Base-by-base conservation (phyloP, 1,284 basidiomycete genomes). In the Sanghuangporus baumii region DNA sequence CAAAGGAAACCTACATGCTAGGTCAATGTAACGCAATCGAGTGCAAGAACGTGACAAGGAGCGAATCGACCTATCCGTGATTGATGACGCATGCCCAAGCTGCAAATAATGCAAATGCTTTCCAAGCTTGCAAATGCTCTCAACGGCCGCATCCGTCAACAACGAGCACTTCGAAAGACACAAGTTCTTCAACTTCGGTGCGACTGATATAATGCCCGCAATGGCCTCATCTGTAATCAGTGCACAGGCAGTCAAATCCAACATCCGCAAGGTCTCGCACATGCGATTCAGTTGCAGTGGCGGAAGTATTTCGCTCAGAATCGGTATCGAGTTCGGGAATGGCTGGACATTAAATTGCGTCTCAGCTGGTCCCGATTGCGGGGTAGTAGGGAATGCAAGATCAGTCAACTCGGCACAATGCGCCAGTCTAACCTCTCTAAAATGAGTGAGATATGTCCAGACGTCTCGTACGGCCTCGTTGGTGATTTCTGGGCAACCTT, bases 71-170 rank as follows among this genome's bases (percentile, higher is more conserved):
- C 84, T 83, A 73, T 99, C 97, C 2, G 96, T 97, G 67, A 99
- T 94, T 69, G 87, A 88, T 66, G 74, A 76, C 5, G 94, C 90
- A 76, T 99, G 97, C 0, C 96, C 97, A 12, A 99, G 81, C 74
- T 99, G 97, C 46, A 99, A 81, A 73, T 97, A 95, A 75, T 99
- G 97, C 40, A 99, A 74, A 71, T 96, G 88, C 72, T 93, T 92
- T 31, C 96, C 96, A 16, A 99, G 81, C 70, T 81, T 82, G 71
- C 92, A 91, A 47, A 99, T 94, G 66, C 85, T 90, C 70, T 93
- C 89, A 34, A 98, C 84, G 2, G 91, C 84, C 59, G 82, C 84
- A 74, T 99, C 95, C 8, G 96, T 97, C 70, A 99, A 79, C 50
- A 85, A 77, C 2, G 79, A 75, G 73, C 97, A 99, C 75, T 98